Conservation (phyloP, 805 yeast species). For the Kazachstania psychrophila region DNA sequence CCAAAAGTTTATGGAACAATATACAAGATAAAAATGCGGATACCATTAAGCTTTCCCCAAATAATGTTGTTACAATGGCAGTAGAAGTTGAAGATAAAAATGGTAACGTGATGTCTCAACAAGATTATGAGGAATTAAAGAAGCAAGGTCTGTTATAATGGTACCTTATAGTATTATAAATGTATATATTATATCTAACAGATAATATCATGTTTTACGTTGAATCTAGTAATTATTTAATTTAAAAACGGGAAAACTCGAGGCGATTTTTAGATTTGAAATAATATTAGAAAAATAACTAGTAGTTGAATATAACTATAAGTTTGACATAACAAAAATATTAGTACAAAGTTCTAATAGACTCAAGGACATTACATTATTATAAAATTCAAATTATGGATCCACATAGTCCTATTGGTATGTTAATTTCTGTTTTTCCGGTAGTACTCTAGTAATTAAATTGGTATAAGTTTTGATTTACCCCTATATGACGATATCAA, state of each 20-base stretch:
- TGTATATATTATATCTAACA: background rate
- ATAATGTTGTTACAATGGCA: slow-evolving; percentile 34
- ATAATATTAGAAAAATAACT: no score
- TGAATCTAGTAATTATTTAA: background rate
- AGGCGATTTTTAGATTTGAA: background rate
- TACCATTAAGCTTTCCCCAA: slow-evolving; percentile 16
- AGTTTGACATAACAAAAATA: no score
- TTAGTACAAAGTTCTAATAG: no score
- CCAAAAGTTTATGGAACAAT: slow-evolving; percentile 45
- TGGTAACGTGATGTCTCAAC: slow-evolving; percentile 84
- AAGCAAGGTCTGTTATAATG: slow-evolving; percentile 69
- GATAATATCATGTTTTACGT: slow-evolving; percentile 1
- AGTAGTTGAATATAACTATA: no score
- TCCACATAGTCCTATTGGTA: slow-evolving; percentile 30
- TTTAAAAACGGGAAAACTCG: background rate
- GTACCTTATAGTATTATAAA: background rate
- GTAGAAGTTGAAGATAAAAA: slow-evolving; percentile 85
- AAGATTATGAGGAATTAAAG: slow-evolving; percentile 75
- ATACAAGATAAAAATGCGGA: slow-evolving; percentile 21
- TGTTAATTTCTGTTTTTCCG: slow-evolving; percentile 8
- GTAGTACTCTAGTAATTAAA: no score
- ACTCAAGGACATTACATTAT: background rate
- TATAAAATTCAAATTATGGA: slow-evolving; percentile 17
- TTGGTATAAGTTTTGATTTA: slow-evolving; percentile 1
- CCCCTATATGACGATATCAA: slow-evolving; percentile 3